phyloP scores from a whole-genome alignment of 2,329 filamentous ascomycete species.

The Coniochaeta sp. region DNA sequence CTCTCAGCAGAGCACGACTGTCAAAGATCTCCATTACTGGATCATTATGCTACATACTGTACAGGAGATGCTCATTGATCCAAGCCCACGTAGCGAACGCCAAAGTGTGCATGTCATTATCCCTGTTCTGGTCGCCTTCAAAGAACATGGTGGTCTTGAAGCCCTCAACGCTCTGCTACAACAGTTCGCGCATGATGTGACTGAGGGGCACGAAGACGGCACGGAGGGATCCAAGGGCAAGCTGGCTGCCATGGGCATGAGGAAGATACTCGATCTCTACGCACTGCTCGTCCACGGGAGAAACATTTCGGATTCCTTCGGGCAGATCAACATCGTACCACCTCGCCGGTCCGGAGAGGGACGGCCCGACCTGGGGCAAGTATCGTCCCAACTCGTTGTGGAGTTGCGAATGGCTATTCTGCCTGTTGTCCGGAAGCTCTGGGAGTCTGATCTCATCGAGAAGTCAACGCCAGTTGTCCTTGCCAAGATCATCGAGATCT shows the following conservation, averaged over 20 bases:
- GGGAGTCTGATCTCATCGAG: constrained; percentile 79
- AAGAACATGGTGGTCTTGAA: constrained; percentile 68
- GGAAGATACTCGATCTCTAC: constrained; percentile 80
- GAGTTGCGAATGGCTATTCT: constrained; percentile 77
- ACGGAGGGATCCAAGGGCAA: constrained; percentile 39
- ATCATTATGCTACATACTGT: constrained; percentile 73
- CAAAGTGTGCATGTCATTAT: constrained; percentile 52
- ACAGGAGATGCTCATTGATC: constrained; percentile 72
- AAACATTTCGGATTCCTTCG: constrained; percentile 68
- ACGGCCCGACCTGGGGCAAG: constrained; percentile 28
- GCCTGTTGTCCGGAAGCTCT: constrained; percentile 68
- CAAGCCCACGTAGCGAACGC: constrained; percentile 39
- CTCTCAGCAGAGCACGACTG: constrained; percentile 32
- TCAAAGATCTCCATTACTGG: constrained; percentile 70
- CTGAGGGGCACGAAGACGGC: constrained; percentile 25
- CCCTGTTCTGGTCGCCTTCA: constrained; percentile 80
- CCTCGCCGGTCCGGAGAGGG: constrained; percentile 28
- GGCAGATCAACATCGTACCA: constrained; percentile 37
- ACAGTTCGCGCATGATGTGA: constrained; percentile 55
- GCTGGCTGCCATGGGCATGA: constrained; percentile 54
- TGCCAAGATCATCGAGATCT: constrained; percentile 72
- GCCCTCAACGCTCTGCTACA: constrained; percentile 65
- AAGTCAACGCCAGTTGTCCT: constrained; percentile 71
- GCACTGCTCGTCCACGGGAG: constrained; percentile 69
- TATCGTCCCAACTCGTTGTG: constrained; percentile 69